Evolutionary conservation across 2,329 filamentous ascomycete genomes (phyloP).

Genomic region (Fusarium sp.): DNA sequence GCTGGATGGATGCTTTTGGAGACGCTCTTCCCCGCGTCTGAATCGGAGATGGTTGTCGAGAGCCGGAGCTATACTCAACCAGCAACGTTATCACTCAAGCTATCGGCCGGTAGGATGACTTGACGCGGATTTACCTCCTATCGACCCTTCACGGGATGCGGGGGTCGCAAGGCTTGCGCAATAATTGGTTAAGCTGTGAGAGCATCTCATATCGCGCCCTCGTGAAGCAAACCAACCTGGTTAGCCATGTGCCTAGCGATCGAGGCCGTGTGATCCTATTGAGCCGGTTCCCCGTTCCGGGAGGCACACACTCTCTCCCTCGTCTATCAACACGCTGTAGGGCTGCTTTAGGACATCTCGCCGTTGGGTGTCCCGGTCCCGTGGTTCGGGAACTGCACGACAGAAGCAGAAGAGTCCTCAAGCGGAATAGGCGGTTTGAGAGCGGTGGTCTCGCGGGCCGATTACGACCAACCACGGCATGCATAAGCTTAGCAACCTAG

Average conservation of each 20-base stretch:
- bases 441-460: conserved; percentile 23
- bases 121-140: not conserved
- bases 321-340: conserved; percentile 6
- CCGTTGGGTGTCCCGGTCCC: conserved; percentile 29
- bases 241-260: conserved; percentile 20
- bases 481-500: not conserved
- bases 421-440: conserved; percentile 6
- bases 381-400: conserved; percentile 30
- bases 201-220: conserved; percentile 10
- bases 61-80: conserved; percentile 14
- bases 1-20: not conserved
- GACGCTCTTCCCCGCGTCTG: not conserved
- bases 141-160: conserved; percentile 4
- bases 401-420: conserved; percentile 18
- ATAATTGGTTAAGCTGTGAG: not conserved
- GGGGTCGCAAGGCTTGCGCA: conserved; percentile 6
- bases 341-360: conserved; percentile 20
- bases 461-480: conserved; percentile 18
- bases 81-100: conserved; percentile 2
- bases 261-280: conserved; percentile 8
- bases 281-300: conserved; percentile 21
- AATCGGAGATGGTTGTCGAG: conserved; percentile 8
- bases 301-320: not conserved
- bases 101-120: not conserved
- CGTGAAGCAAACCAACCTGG: conserved; percentile 9